These are phyloP conservation scores for Nakazawaea peltata DNA, from an alignment of 805 yeast genomes.

Conservation along the genomic window DNA sequence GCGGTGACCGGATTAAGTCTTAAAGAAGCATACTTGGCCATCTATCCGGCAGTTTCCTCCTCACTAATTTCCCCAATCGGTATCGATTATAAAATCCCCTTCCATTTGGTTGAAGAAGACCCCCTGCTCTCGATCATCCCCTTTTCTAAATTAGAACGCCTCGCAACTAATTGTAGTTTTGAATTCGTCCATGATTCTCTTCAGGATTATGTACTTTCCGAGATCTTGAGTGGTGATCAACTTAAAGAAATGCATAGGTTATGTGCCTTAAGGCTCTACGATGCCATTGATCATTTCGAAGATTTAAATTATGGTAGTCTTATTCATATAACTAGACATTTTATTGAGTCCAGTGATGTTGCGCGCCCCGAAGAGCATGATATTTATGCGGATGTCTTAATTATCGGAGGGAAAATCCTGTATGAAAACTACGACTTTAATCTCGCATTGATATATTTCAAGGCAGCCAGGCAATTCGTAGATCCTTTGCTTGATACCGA, in stretches of 20 bases:
- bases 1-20: slow-evolving; percentile 28
- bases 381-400: slow-evolving; percentile 29
- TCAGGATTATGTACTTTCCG: slow-evolving; percentile 23
- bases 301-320: slow-evolving; percentile 14
- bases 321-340: slow-evolving; percentile 31
- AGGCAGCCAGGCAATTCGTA: slow-evolving; percentile 24
- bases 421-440: slow-evolving; percentile 33
- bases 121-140: slow-evolving; percentile 21
- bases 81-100: slow-evolving; percentile 39
- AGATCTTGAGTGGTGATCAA: slow-evolving; percentile 20
- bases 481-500: neutral
- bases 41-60: slow-evolving; percentile 25
- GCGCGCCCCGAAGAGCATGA: slow-evolving; percentile 27
- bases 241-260: slow-evolving; percentile 25
- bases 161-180: slow-evolving; percentile 28
- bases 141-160: slow-evolving; percentile 23
- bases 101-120: slow-evolving; percentile 22
- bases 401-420: slow-evolving; percentile 36
- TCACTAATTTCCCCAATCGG: slow-evolving; percentile 29
- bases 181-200: slow-evolving; percentile 33
- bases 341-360: slow-evolving; percentile 25
- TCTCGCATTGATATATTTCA: slow-evolving; percentile 31
- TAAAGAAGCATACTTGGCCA: slow-evolving; percentile 21
- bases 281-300: slow-evolving; percentile 13
- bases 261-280: slow-evolving; percentile 34